Evolutionary conservation across 2,329 filamentous ascomycete species (phyloP).

Genomic region (Exserohilum turcica): DNA sequence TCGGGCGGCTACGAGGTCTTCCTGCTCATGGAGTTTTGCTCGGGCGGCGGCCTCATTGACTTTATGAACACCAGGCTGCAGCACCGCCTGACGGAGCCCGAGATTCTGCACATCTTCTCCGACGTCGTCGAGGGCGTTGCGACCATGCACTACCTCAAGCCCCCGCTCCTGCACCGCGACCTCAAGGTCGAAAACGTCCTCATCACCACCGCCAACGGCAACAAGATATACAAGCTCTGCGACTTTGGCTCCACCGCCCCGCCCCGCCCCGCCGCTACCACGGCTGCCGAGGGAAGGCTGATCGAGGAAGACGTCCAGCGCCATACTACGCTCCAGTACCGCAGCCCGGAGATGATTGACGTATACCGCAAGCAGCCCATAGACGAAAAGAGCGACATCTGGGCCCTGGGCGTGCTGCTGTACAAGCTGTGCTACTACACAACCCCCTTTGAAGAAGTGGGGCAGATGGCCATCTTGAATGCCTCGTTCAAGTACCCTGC

Average conservation of each 20-base stretch:
- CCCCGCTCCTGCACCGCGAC: constrained; percentile 88
- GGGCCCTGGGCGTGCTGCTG: constrained; percentile 90
- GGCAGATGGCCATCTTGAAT: constrained; percentile 95
- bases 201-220: constrained; percentile 72
- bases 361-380: constrained; percentile 96
- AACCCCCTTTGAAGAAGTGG: constrained; percentile 96
- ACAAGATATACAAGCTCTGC: constrained; percentile 88
- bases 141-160: constrained; percentile 98
- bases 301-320: constrained; percentile 97
- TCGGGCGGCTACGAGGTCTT: constrained; percentile 98
- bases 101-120: constrained; percentile 95
- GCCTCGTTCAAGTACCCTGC: constrained; percentile 90
- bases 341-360: constrained; percentile 98
- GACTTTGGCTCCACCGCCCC: constrained; percentile 94
- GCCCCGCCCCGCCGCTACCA: constrained; percentile 82
- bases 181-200: constrained; percentile 98
- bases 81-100: constrained; percentile 93
- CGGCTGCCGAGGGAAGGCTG: constrained; percentile 83
- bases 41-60: constrained; percentile 93
- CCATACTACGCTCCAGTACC: constrained; percentile 95
- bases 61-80: constrained; percentile 99
- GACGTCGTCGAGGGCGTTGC: constrained; percentile 96
- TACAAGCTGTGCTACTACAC: constrained; percentile 99
- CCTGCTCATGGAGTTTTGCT: constrained; percentile 96
- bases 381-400: constrained; percentile 98